phyloP scores from a whole-genome alignment of 2,329 filamentous ascomycete species.

The Penicillium sp. region DNA sequence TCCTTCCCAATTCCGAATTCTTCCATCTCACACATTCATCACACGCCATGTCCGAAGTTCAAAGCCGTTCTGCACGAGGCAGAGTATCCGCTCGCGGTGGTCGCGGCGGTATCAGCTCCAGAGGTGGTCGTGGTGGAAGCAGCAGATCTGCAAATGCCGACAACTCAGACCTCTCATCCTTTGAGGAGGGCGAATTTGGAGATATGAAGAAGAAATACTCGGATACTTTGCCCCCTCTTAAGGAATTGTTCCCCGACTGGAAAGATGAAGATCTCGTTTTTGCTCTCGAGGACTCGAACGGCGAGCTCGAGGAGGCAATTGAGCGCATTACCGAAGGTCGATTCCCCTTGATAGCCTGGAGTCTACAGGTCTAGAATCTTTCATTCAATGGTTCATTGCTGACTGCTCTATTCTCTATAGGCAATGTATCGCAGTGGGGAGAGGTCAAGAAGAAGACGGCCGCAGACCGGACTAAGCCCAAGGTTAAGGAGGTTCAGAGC shows the following conservation, averaged over 20 bases:
- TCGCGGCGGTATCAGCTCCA: conserved; percentile 66
- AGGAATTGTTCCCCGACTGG: conserved; percentile 94
- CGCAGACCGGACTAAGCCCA: conserved; percentile 44
- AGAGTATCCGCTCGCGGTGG: conserved; percentile 86
- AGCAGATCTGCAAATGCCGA: conserved; percentile 68
- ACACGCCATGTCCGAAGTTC: conserved; percentile 84
- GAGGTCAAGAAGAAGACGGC: conserved; percentile 50
- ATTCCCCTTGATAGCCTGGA: conserved; percentile 1
- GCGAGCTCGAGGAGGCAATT: conserved; percentile 47
- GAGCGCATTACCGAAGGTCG: conserved; percentile 50
- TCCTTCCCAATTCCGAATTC: conserved; percentile 26
- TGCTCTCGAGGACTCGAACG: conserved; percentile 71
- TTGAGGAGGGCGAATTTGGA: conserved; percentile 81
- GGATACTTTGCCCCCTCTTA: conserved; percentile 71
- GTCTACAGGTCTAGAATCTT: background rate
- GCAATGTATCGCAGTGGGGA: conserved; percentile 51
- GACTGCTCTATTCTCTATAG: conserved; percentile 26
- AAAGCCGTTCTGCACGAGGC: conserved; percentile 80
- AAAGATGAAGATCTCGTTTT: conserved; percentile 92
- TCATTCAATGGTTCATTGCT: conserved; percentile 8
- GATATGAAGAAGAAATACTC: conserved; percentile 88
- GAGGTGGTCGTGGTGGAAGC: conserved; percentile 66
- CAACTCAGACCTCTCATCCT: conserved; percentile 59
- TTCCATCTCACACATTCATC: conserved; percentile 30
- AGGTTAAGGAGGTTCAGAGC: conserved; percentile 43